Percentiles rank a stretch among this genome's conserved stretches.
These are phyloP conservation scores for Leptodermis oblonga DNA, from an alignment of 257 asterid species.

Conservation along the genomic window DNA sequence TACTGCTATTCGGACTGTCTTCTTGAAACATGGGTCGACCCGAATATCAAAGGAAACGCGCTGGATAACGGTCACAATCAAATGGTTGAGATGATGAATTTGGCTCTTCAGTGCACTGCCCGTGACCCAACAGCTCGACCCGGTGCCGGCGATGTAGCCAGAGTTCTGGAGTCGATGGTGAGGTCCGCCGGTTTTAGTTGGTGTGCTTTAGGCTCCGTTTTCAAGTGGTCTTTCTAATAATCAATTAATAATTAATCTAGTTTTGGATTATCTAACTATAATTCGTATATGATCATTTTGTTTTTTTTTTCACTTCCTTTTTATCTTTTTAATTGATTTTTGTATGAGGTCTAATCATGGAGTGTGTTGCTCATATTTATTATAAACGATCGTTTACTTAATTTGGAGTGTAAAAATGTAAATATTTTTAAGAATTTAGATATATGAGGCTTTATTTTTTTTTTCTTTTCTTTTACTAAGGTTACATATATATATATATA, in stretches of 20 bases:
- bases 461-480: too few relatives aligned
- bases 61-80: constrained; percentile 31
- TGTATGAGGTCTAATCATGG: constrained; percentile 11
- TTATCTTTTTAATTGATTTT: not conserved
- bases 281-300: constrained; percentile 13
- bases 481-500: too few relatives aligned
- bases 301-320: too few relatives aligned
- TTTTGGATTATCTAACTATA: constrained; percentile 13
- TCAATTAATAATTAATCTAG: constrained; percentile 8
- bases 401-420: constrained; percentile 25
- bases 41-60: constrained; percentile 31
- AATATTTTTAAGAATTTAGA: not conserved
- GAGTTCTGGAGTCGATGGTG: constrained; percentile 41
- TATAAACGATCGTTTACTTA: too few relatives aligned
- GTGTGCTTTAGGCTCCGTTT: constrained; percentile 34
- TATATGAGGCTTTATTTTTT: too few relatives aligned
- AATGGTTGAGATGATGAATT: constrained; percentile 68
- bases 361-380: constrained; percentile 29
- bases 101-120: constrained; percentile 80
- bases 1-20: constrained; percentile 79
- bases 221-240: constrained; percentile 28
- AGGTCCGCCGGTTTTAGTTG: constrained; percentile 32
- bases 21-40: constrained; percentile 71
- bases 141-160: constrained; percentile 35
- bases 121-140: constrained; percentile 65